Evolutionary conservation across 2,329 filamentous ascomycete genomes (phyloP), one percentile per base, ranked within the genome.

Genomic region (Pseudogymnoascus sp.): DNA sequence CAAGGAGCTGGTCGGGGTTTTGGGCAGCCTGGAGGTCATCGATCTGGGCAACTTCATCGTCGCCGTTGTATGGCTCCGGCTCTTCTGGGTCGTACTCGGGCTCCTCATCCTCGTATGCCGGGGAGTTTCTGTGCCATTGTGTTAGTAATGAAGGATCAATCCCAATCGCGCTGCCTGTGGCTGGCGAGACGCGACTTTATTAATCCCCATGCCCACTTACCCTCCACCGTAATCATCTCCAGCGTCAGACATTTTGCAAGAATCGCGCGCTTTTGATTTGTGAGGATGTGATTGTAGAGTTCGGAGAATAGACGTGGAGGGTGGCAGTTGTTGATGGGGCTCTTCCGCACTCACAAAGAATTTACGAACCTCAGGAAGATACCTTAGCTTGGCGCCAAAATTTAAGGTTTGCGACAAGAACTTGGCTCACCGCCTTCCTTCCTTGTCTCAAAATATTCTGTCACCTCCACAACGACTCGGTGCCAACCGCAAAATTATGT

Each of bases 81-180:
- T 77, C 75, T 62, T 79, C 77, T 37, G 77, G 75, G 67, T 86
- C 83, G 71, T 82, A 84, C 71, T 85, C 81, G 67, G 79, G 77
- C 67, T 80, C 79, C 60, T 88, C 85, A 63, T 91, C 87, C 65
- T 92, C 86, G 77, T 84, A 88, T 70, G 84, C 82, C 70, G 88
- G 84, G 75, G 87, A 84, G 70, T 88, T 86, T 67, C 85, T 88
- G 69, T 69, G 68, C 80, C 58, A 62, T 62, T 67, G 64, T 75
- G 67, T 73, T 74, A 64, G 65, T 65, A 61, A 62, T 65, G 58
- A 62, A 47, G 63, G 65, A 64, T 63, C 67, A 67, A 61, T 65
- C 60, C 47, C 63, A 30, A 16, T 25, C 37, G 57, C 60, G 30
- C 43, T 60, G 20, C 43, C 6, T 14, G 18, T 50, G 57, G 34